Conservation (phyloP, 257 asterid species). For the Fraxinus anomala region DNA sequence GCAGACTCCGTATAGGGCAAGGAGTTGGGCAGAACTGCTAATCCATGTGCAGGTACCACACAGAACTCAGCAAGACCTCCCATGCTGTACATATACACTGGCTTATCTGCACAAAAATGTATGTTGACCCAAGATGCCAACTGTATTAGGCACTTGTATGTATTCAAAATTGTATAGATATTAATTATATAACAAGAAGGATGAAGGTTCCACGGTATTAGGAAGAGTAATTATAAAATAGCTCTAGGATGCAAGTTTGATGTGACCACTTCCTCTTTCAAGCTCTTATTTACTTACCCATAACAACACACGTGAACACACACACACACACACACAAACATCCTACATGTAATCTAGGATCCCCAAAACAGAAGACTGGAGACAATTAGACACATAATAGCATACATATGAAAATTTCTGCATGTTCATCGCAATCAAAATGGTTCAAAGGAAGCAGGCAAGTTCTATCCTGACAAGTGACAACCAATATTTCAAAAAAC, state of each 20-base stretch:
- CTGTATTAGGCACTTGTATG: constrained; percentile 17
- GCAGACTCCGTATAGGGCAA: constrained; percentile 95
- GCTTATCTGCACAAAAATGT: constrained; percentile 68
- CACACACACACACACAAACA: background rate
- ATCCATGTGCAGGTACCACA: constrained; percentile 92
- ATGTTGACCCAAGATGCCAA: constrained; percentile 22
- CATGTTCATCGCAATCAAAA: background rate
- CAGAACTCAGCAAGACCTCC: constrained; percentile 99
- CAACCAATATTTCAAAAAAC: background rate
- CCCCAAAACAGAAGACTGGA: background rate
- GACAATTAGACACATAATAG: constrained; percentile 4
- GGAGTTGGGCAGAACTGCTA: constrained; percentile 70
- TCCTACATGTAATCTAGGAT: background rate
- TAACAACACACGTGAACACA: background rate
- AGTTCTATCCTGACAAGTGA: background rate
- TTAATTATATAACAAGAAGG: constrained; percentile 2
- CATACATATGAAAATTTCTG: constrained; percentile 3
- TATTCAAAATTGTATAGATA: background rate
- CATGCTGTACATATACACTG: constrained; percentile 98
- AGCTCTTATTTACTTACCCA: constrained; percentile 5
- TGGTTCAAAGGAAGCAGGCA: background rate
- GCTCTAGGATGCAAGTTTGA: background rate
- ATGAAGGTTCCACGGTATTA: constrained; percentile 2
- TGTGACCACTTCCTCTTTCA: background rate
- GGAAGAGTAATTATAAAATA: constrained; percentile 12